Evolutionary conservation across 108 stramenopile species (phyloP), one percentile per base, ranked within the genome.

Genomic region (Skeletonema tropicum): DNA sequence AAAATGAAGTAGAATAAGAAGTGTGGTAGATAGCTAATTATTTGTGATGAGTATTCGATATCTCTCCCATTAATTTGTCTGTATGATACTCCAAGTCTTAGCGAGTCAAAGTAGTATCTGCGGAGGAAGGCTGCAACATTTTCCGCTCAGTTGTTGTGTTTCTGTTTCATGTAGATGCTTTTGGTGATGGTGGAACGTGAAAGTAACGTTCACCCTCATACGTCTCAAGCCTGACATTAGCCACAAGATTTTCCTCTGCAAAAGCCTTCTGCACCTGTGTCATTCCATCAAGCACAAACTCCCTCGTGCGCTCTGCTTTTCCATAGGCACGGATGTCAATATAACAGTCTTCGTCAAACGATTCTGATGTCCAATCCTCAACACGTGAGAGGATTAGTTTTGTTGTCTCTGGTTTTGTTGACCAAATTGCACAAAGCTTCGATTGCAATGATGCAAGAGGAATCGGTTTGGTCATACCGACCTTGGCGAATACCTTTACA

Each of bases 361-460:
- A 76, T 59, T 92, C 91, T 31, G 87, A 86, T 9, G 91, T 92
- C 91, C 91, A 92, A 65, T 92, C 91, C 36, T 92, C 88, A 5
- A 83, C 85, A 3, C 88, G 83, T 30, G 76, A 67, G 35, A 89
- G 71, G 29, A 92, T 87, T 19, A 92, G 60, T 74, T 92, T 92
- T 3, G 88, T 89, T 17, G 88, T 89, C 62, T 80, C 66, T 17
- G 91, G 91, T 26, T 82, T 87, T 1, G 87, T 89, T 3, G 85
- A 84, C 91, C 91, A 92, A 25, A 92, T 88, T 8, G 64, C 48
- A 63, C 91, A 92, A 2, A 92, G 70, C 58, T 79, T 85, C 1
- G 80, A 72, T 67, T 92, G 91, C 14, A 92, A 35, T 11, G 81
- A 23, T 5, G 77, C 64, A 45, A 92, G 76, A 31, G 88, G 88